Evolutionary conservation across 805 yeast species (phyloP).

Genomic region (Yarrowia phangngaensis): DNA sequence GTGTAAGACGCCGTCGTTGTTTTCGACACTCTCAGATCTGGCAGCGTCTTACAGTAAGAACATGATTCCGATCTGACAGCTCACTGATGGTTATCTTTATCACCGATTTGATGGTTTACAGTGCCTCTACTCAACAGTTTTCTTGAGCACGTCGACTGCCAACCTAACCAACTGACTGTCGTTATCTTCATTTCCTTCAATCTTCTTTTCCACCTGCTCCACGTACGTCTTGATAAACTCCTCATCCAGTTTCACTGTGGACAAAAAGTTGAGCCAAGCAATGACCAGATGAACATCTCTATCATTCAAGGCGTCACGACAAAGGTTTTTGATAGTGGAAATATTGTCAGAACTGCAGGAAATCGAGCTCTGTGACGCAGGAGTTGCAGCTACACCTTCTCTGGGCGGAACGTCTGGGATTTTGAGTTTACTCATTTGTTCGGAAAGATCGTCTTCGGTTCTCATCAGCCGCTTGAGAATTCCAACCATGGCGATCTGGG

Average conservation of each 20-base stretch:
- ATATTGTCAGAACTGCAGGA: background rate
- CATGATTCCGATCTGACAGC: too few relatives aligned
- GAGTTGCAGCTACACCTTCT: slow-evolving; percentile 1
- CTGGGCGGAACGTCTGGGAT: slow-evolving; percentile 12
- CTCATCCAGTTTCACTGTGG: slow-evolving; percentile 12
- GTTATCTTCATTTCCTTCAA: slow-evolving; percentile 10
- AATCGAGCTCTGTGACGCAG: slow-evolving; percentile 1
- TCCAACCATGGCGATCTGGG: slow-evolving; percentile 57
- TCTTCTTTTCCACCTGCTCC: slow-evolving; percentile 9
- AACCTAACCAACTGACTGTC: background rate
- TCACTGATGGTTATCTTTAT: too few relatives aligned
- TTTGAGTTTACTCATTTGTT: slow-evolving; percentile 7
- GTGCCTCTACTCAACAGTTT: slow-evolving; percentile 14
- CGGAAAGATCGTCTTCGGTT: slow-evolving; percentile 14
- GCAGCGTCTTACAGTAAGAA: too few relatives aligned
- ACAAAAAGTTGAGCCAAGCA: slow-evolving; percentile 19
- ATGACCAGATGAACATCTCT: slow-evolving; percentile 8
- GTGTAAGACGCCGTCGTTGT: too few relatives aligned
- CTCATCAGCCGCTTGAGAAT: slow-evolving; percentile 50
- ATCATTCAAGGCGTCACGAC: slow-evolving; percentile 1
- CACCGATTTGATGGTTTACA: too few relatives aligned
- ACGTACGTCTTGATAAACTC: background rate
- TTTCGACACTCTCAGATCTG: too few relatives aligned
- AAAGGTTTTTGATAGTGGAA: slow-evolving; percentile 5
- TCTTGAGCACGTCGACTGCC: slow-evolving; percentile 7